Evolutionary conservation across 73 alveolate genomes (phyloP).

Genomic region (Paramecium primaurelia): DNA sequence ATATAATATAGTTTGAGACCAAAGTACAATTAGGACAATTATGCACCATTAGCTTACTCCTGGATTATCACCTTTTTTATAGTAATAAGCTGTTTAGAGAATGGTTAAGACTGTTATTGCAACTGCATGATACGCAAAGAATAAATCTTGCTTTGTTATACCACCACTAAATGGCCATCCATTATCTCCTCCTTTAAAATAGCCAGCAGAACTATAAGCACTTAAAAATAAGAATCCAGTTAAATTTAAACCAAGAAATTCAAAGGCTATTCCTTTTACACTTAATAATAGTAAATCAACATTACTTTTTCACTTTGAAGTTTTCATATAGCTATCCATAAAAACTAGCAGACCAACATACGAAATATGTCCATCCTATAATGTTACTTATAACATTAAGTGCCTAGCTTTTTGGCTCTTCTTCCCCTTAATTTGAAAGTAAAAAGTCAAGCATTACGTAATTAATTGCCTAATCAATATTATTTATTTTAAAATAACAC

Average conservation of each 20-base stretch:
- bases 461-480: not conserved
- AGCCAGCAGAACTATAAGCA: slow-evolving; percentile 77
- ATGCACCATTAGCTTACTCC: slow-evolving; percentile 37
- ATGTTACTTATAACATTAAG: slow-evolving; percentile 35
- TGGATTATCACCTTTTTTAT: slow-evolving; percentile 52
- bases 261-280: slow-evolving; percentile 91
- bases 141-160: slow-evolving; percentile 80
- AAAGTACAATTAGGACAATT: not conserved
- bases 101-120: slow-evolving; percentile 71
- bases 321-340: slow-evolving; percentile 87
- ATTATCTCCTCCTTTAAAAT: slow-evolving; percentile 35
- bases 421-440: not conserved
- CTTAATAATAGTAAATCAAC: not conserved
- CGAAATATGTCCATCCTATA: slow-evolving; percentile 91
- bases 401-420: not conserved
- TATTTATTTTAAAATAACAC: not conserved
- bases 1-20: not conserved
- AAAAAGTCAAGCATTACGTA: not conserved
- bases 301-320: slow-evolving; percentile 69
- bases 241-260: slow-evolving; percentile 83
- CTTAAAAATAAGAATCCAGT: slow-evolving; percentile 87
- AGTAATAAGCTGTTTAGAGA: slow-evolving; percentile 58
- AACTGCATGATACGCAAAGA: slow-evolving; percentile 90
- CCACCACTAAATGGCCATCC: slow-evolving; percentile 65
- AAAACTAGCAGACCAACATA: slow-evolving; percentile 90